phyloP scores from a whole-genome alignment of 768 basidiomycete genomes.

The Phylloporus sp. region DNA sequence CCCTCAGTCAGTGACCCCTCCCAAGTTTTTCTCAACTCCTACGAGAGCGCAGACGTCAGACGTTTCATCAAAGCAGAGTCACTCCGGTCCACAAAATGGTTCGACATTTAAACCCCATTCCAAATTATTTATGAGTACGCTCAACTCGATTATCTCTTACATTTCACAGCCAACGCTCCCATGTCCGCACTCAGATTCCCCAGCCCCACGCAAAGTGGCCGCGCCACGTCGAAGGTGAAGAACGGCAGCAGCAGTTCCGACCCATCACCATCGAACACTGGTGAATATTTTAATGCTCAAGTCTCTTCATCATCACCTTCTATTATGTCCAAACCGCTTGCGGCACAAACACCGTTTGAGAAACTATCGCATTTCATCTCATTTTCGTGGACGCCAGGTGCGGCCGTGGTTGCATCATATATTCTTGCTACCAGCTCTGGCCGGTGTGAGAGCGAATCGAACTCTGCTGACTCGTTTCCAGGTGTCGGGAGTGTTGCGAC shows the following conservation, averaged over 20 bases:
- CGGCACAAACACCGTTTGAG: conserved; percentile 57
- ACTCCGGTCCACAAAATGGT: conserved; percentile 46
- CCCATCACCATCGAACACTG: conserved; percentile 11
- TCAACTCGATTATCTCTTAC: conserved; percentile 46
- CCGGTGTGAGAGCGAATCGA: conserved; percentile 5
- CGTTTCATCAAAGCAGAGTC: conserved; percentile 21
- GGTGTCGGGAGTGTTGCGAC: conserved; percentile 7
- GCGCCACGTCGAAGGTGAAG: conserved; percentile 29
- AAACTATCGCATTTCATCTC: conserved; percentile 60
- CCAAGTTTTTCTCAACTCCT: conserved; percentile 24
- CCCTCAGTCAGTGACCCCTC: conserved; percentile 52
- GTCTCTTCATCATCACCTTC: conserved; percentile 41
- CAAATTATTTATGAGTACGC: conserved; percentile 51
- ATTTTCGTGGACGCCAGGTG: conserved; percentile 47
- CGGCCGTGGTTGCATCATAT: conserved; percentile 25
- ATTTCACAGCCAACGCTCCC: conserved; percentile 32
- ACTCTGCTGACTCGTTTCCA: conserved; percentile 9
- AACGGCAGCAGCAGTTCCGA: conserved; percentile 26
- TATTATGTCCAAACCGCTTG: conserved; percentile 49
- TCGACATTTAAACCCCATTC: conserved; percentile 55
- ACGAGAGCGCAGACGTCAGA: conserved; percentile 39
- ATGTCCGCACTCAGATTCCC: conserved; percentile 38
- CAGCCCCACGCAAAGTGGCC: conserved; percentile 25
- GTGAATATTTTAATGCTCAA: conserved; percentile 26
- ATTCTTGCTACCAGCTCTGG: conserved; percentile 18